Percentiles rank a stretch among this genome's conserved stretches.
Conservation (phyloP, 768 basidiomycete genomes). For the Termitomyces sp. region DNA sequence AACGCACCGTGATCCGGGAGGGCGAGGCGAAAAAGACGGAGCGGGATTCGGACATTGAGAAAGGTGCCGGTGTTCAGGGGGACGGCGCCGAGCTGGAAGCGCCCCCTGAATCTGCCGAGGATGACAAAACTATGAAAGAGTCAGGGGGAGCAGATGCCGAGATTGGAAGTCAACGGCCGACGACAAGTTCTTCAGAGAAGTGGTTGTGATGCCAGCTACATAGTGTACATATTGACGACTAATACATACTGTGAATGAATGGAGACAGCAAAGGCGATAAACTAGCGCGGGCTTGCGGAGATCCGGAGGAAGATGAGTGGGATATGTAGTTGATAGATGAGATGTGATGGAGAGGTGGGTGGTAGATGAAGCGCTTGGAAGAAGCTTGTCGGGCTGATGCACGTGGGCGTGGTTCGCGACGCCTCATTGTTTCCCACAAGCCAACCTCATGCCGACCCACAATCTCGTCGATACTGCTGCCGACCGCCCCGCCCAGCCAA, state of each 20-base stretch:
- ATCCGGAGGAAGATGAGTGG: neutral
- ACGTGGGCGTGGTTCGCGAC: constrained; percentile 12
- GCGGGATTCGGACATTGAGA: constrained; percentile 15
- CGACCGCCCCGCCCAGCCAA: constrained; percentile 29
- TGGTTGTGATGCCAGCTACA: neutral
- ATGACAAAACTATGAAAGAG: constrained; percentile 21
- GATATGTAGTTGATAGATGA: no score
- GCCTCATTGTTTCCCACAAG: neutral
- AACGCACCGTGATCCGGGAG: constrained; percentile 41
- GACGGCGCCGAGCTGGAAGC: constrained; percentile 6
- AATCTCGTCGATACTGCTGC: constrained; percentile 19
- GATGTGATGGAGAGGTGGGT: no score
- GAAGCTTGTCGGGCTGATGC: neutral
- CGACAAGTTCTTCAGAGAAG: constrained; percentile 17
- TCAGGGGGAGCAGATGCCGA: constrained; percentile 7
- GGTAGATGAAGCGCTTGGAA: neutral
- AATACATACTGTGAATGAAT: neutral
- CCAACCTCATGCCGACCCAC: constrained; percentile 48
- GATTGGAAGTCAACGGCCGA: constrained; percentile 8
- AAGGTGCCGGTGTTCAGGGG: constrained; percentile 8
- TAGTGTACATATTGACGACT: neutral
- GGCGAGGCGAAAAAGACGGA: constrained; percentile 28
- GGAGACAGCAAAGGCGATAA: neutral
- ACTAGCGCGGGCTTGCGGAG: neutral
- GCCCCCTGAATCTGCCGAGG: constrained; percentile 14